Evolutionary conservation across 768 basidiomycete genomes (phyloP), one percentile per base, ranked within the genome.

Genomic region (Suillus sp.): DNA sequence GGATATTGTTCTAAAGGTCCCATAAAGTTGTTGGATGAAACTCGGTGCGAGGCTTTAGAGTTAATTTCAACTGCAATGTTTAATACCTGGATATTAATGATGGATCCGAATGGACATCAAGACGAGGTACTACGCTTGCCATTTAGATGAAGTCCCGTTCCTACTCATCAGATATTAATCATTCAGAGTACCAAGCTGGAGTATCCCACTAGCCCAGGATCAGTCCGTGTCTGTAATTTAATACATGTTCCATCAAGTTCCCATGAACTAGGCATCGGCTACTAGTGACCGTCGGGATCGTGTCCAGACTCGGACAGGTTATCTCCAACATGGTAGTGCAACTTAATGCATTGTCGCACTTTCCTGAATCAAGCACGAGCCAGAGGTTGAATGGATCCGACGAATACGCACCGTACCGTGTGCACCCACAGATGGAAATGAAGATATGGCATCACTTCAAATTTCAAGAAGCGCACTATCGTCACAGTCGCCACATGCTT

Each of bases 131-230:
- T n/a, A 20, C 42, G 60, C 25, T 18, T 60, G 20, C 10, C n/a
- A 38, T 27, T 57, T 35, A 34, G 25, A 62, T 45, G 30, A 40
- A 8, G 16, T 62, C 57, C 35, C 59, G 59, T 61, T 47, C 62
- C 42, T 30, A 56, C 22, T 48, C 34, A 32, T 30, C 47, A 14
- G 35, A 25, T 14, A 48, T 51, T 16, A 35, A 32, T 59, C 43
- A 59, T 30, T 50, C 45, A 50, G 27, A 22, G 7, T 55, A 60
- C 34, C 9, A n/a, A 18, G 14, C 5, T 56, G 20, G 16, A 14
- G 32, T 14, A 22, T 55, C 32, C 34, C 53, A 34, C 38, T 40
- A 5, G 16, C n/a, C n/a, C n/a, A n/a, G n/a, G n/a, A 55, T 22
- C 38, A 57, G 16, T 42, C 38, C 27, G 4, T 25, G 25, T 22